Conservation (phyloP, 805 yeast species). For the Candida tibetensis region DNA sequence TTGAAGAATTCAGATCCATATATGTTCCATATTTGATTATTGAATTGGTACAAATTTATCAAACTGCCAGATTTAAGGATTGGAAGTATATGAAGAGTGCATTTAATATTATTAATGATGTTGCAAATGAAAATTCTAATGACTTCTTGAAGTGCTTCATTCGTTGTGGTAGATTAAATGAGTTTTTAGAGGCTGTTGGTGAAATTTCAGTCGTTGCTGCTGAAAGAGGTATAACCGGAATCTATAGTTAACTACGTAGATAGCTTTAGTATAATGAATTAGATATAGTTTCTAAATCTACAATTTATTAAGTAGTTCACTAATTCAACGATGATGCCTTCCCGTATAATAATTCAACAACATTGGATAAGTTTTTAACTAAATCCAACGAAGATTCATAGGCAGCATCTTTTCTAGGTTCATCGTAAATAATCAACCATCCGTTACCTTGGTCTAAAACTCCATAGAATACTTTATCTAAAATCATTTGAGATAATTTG, state of each 20-base stretch:
- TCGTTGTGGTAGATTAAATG: conserved; percentile 52
- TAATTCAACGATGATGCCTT: conserved; percentile 84
- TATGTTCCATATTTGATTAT: conserved; percentile 74
- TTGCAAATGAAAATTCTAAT: conserved; percentile 62
- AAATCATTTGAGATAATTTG: conserved; percentile 91
- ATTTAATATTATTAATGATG: conserved; percentile 53
- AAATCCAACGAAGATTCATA: conserved; percentile 86
- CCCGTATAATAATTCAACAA: conserved; percentile 87
- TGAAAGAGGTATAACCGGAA: conserved; percentile 45
- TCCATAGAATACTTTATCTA: conserved; percentile 93
- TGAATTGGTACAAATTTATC: conserved; percentile 57
- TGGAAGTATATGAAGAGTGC: conserved; percentile 54
- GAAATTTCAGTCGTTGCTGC: conserved; percentile 54
- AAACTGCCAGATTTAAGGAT: conserved; percentile 34
- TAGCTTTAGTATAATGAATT: conserved; percentile 3
- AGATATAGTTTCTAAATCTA: background rate
- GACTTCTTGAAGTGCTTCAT: conserved; percentile 62
- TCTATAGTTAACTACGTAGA: conserved; percentile 23
- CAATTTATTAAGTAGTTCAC: too few relatives aligned
- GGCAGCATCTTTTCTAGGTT: conserved; percentile 83
- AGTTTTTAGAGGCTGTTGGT: conserved; percentile 52
- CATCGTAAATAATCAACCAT: conserved; percentile 88
- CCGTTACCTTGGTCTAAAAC: conserved; percentile 98
- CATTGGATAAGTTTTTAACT: conserved; percentile 80
- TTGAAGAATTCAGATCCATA: conserved; percentile 55